Percentiles rank a stretch among this genome's conserved stretches.
Evolutionary conservation across 345 rosid genomes (phyloP).

Genomic region (Cochlearia excelsa): DNA sequence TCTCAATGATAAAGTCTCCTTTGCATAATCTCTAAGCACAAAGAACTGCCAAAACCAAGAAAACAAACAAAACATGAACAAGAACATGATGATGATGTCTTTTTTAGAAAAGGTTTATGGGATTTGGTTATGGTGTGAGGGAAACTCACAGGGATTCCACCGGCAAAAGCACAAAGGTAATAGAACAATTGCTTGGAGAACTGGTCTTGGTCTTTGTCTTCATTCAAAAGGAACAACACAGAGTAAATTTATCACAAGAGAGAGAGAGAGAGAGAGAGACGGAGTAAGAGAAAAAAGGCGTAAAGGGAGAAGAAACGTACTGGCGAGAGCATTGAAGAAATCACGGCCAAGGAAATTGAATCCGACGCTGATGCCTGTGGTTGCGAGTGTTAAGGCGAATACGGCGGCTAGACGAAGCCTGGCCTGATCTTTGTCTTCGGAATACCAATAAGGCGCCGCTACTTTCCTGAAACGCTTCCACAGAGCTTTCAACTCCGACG

Average conservation of each 20-base stretch:
- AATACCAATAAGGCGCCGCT: slow-evolving; percentile 86
- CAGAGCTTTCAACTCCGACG: slow-evolving; percentile 43
- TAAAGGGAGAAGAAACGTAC: slow-evolving; percentile 37
- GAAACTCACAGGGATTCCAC: slow-evolving; percentile 91
- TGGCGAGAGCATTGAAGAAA: slow-evolving; percentile 90
- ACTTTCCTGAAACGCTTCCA: slow-evolving; percentile 78
- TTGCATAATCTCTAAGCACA: slow-evolving; percentile 88
- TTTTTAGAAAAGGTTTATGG: neutral
- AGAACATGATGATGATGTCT: neutral
- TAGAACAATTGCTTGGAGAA: slow-evolving; percentile 80
- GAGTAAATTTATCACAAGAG: neutral
- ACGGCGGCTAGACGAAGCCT: slow-evolving; percentile 79
- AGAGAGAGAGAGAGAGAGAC: neutral
- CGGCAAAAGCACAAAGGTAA: slow-evolving; percentile 85
- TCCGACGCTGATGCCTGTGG: slow-evolving; percentile 93
- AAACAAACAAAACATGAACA: neutral
- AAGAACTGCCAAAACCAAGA: slow-evolving; percentile 54
- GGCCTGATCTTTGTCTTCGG: slow-evolving; percentile 73
- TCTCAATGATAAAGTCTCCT: slow-evolving; percentile 71
- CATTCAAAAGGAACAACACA: neutral
- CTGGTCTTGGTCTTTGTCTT: slow-evolving; percentile 92
- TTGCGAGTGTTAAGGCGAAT: slow-evolving; percentile 81
- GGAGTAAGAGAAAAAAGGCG: neutral
- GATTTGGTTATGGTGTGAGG: slow-evolving; percentile 11
- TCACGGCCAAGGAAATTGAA: slow-evolving; percentile 98